Percentiles rank a stretch among this genome's conserved stretches.
Evolutionary conservation across 2,329 filamentous ascomycete species (phyloP).

Genomic region (Pseudogymnoascus sp.): DNA sequence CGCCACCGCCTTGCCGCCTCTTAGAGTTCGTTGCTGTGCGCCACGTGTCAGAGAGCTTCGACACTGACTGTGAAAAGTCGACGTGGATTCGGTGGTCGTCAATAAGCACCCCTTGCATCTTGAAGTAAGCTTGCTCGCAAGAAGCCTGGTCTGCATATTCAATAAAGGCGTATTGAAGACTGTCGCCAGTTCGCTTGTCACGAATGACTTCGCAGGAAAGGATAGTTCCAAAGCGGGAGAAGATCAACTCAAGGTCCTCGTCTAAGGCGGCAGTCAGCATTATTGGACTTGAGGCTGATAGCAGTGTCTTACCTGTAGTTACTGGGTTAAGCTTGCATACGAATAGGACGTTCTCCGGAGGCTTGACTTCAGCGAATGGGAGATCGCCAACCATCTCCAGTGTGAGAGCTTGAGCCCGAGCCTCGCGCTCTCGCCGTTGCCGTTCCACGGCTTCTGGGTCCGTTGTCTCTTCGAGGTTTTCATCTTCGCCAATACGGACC

Average conservation of each 20-base stretch:
- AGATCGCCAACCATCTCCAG: slow-evolving; percentile 97
- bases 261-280: slow-evolving; percentile 40
- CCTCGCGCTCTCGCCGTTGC: slow-evolving; percentile 77
- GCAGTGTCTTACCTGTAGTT: slow-evolving; percentile 53
- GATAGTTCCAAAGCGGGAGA: slow-evolving; percentile 92
- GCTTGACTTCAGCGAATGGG: slow-evolving; percentile 94
- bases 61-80: slow-evolving; percentile 93
- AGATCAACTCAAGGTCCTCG: slow-evolving; percentile 90
- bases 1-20: slow-evolving; percentile 57
- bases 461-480: slow-evolving; percentile 64
- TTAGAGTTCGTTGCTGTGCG: slow-evolving; percentile 78
- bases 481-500: slow-evolving; percentile 84
- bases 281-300: not conserved
- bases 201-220: slow-evolving; percentile 93
- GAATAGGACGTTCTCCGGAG: slow-evolving; percentile 93
- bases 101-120: slow-evolving; percentile 96
- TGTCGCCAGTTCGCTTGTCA: slow-evolving; percentile 89
- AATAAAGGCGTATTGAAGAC: slow-evolving; percentile 94
- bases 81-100: slow-evolving; percentile 97
- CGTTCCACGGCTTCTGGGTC: slow-evolving; percentile 76
- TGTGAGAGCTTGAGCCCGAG: slow-evolving; percentile 85
- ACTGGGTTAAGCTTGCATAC: slow-evolving; percentile 98
- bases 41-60: slow-evolving; percentile 84
- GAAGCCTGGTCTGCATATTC: slow-evolving; percentile 90
- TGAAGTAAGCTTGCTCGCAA: slow-evolving; percentile 93